These are phyloP conservation scores for Penicillium argentinense DNA, from an alignment of 495 filamentous ascomycete genomes.

Conservation along the genomic window DNA sequence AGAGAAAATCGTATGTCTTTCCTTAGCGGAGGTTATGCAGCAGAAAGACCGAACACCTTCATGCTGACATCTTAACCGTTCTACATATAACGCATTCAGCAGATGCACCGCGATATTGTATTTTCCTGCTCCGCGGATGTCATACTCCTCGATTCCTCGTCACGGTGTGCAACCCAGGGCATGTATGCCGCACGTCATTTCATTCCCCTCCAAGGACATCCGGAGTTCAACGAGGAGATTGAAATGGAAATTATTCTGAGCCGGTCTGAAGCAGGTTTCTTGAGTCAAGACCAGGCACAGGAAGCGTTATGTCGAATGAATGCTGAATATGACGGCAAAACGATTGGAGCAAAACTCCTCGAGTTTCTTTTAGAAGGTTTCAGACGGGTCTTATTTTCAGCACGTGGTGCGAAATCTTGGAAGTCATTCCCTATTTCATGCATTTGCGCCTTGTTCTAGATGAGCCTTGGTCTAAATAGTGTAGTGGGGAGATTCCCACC, in stretches of 20 bases:
- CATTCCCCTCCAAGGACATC: constrained; percentile 88
- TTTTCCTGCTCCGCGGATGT: constrained; percentile 59
- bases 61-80: too few relatives aligned
- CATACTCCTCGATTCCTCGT: constrained; percentile 63
- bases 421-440: too few relatives aligned
- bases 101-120: constrained; percentile 89
- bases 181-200: constrained; percentile 68
- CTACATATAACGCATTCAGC: constrained; percentile 62
- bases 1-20: constrained; percentile 67
- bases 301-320: constrained; percentile 64
- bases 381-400: too few relatives aligned
- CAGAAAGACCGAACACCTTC: too few relatives aligned
- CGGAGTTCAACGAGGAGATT: constrained; percentile 80
- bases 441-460: too few relatives aligned
- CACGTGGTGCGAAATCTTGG: too few relatives aligned
- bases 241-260: constrained; percentile 63
- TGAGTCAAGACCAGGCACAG: constrained; percentile 59
- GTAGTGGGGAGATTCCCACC: too few relatives aligned
- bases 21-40: too few relatives aligned
- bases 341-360: constrained; percentile 67
- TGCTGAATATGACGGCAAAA: constrained; percentile 71
- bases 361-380: constrained; percentile 70
- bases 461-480: too few relatives aligned
- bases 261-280: constrained; percentile 62
- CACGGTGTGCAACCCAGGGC: constrained; percentile 71